A percentile compares a stretch with the other conserved stretches of the same genome.
Conservation (phyloP, 1,284 basidiomycete genomes). For the Ganoderma lucidum region DNA sequence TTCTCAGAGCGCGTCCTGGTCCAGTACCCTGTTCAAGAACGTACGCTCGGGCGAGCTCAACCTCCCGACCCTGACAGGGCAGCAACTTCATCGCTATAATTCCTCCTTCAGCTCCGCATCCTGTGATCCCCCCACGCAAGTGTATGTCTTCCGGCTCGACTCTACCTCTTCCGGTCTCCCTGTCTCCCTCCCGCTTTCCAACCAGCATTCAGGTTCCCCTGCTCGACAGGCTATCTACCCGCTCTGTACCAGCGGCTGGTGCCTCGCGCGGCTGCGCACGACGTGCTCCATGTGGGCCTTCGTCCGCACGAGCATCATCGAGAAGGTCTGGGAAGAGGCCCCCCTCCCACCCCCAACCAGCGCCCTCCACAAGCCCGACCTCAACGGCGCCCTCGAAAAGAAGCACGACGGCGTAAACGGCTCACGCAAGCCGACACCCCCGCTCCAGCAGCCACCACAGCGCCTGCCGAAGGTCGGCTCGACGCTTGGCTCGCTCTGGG, state of each 20-base stretch:
- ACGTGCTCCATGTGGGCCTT: slow-evolving; percentile 94
- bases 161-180: slow-evolving; percentile 41
- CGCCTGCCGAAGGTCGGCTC: slow-evolving; percentile 42
- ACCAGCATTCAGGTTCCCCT: slow-evolving; percentile 35
- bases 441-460: slow-evolving; percentile 31
- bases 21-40: slow-evolving; percentile 64
- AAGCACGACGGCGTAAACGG: slow-evolving; percentile 19
- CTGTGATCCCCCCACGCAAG: slow-evolving; percentile 44
- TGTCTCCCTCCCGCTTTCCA: slow-evolving; percentile 37
- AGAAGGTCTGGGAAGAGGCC: slow-evolving; percentile 85
- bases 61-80: slow-evolving; percentile 31
- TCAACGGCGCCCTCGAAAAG: slow-evolving; percentile 30
- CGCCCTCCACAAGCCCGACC: slow-evolving; percentile 28
- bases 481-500: slow-evolving; percentile 43
- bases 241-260: slow-evolving; percentile 81
- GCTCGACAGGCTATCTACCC: slow-evolving; percentile 58
- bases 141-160: slow-evolving; percentile 70
- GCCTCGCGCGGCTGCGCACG: slow-evolving; percentile 79
- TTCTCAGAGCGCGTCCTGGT: slow-evolving; percentile 55
- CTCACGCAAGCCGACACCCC: slow-evolving; percentile 35
- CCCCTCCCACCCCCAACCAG: slow-evolving; percentile 46
- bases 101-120: slow-evolving; percentile 43
- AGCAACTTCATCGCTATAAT: slow-evolving; percentile 25
- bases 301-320: slow-evolving; percentile 81
- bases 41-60: slow-evolving; percentile 45